Percentiles rank a stretch among this genome's conserved stretches.
Conservation (phyloP, 805 yeast species). For the Peterozyma toletana region DNA sequence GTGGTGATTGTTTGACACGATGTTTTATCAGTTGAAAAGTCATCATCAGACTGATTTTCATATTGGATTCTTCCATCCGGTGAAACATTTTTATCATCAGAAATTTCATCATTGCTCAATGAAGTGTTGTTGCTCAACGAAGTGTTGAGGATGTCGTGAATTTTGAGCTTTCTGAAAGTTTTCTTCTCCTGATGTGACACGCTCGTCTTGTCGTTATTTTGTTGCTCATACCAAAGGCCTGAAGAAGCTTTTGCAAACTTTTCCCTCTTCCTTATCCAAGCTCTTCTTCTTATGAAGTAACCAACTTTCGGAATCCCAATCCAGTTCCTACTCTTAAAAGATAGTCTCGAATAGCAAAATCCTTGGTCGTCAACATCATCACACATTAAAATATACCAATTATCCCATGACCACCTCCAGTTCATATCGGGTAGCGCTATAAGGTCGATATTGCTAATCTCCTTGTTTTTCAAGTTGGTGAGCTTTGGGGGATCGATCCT, state of each 20-base stretch:
- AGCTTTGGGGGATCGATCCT: slow-evolving; percentile 43
- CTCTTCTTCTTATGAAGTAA: slow-evolving; percentile 40
- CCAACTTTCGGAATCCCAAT: slow-evolving; percentile 43
- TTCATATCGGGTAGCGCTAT: slow-evolving; percentile 40
- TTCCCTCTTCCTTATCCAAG: slow-evolving; percentile 40
- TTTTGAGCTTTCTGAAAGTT: no score
- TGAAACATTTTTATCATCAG: no score
- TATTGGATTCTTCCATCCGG: no score
- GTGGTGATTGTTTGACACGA: no score
- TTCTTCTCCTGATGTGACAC: no score
- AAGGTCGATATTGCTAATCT: slow-evolving; percentile 20
- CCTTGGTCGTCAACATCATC: slow-evolving; percentile 54
- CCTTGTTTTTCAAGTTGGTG: slow-evolving; percentile 35
- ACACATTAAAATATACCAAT: slow-evolving; percentile 47
- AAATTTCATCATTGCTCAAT: no score
- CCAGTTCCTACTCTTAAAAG: slow-evolving; percentile 38
- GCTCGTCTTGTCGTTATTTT: no score
- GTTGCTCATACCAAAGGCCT: no score
- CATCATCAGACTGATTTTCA: no score
- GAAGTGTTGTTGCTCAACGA: no score
- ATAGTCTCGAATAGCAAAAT: slow-evolving; percentile 40
- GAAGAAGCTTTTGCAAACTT: neutral
- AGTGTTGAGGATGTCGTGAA: no score
- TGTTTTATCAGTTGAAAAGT: no score
- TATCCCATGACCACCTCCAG: slow-evolving; percentile 52